Evolutionary conservation across 768 basidiomycete genomes (phyloP).

Genomic region (Mycena pura): DNA sequence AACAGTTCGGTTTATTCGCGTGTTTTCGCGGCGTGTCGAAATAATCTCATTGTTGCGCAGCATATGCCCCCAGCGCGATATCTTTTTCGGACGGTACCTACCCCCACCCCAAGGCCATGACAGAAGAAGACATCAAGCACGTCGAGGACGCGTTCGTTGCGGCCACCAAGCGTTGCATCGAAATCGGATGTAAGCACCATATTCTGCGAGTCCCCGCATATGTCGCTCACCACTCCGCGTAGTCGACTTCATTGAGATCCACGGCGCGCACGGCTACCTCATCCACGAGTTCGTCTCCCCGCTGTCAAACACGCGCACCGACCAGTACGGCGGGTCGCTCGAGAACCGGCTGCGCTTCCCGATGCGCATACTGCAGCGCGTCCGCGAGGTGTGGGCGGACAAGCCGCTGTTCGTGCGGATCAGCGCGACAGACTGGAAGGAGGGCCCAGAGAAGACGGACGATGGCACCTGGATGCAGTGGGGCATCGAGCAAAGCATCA

Average conservation of each 20-base stretch:
- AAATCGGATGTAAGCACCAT: constrained; percentile 61
- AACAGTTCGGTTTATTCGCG: constrained; percentile 49
- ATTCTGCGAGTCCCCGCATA: neutral
- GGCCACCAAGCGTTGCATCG: constrained; percentile 60
- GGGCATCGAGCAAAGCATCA: constrained; percentile 79
- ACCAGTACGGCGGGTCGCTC: constrained; percentile 74
- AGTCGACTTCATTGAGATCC: constrained; percentile 79
- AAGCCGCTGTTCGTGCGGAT: constrained; percentile 78
- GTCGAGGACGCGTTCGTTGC: constrained; percentile 68
- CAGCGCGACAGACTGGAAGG: constrained; percentile 72
- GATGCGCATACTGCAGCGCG: constrained; percentile 58
- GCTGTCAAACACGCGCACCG: constrained; percentile 73
- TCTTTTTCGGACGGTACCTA: constrained; percentile 59
- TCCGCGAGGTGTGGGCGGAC: constrained; percentile 63
- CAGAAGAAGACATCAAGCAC: constrained; percentile 57
- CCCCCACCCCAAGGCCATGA: constrained; percentile 65
- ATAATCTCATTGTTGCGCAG: constrained; percentile 40
- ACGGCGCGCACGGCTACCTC: constrained; percentile 77
- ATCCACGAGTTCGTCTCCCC: constrained; percentile 74
- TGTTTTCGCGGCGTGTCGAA: neutral
- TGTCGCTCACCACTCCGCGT: neutral
- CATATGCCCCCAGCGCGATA: constrained; percentile 65
- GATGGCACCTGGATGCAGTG: constrained; percentile 68
- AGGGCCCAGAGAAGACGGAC: constrained; percentile 59
- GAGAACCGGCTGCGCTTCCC: constrained; percentile 77